These are phyloP conservation scores for Dalechampia spathulata DNA, from an alignment of 441 rosid genomes.

Conservation along the genomic window DNA sequence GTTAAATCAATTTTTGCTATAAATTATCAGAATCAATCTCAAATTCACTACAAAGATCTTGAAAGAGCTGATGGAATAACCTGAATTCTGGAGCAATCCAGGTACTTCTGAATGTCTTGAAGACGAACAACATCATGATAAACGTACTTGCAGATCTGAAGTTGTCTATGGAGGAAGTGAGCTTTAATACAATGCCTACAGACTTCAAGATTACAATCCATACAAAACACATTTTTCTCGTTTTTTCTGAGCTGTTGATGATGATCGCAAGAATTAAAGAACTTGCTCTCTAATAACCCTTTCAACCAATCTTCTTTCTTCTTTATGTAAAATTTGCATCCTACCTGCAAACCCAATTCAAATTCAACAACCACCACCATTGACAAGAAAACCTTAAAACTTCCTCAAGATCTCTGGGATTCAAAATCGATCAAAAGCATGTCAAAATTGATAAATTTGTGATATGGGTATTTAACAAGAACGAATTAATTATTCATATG, in stretches of 20 bases:
- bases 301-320: conserved; percentile 47
- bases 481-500: too few relatives aligned
- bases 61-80: conserved; percentile 20
- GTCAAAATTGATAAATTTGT: too few relatives aligned
- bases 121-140: conserved; percentile 85
- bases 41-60: too few relatives aligned
- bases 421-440: too few relatives aligned
- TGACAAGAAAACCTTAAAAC: too few relatives aligned
- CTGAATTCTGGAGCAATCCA: conserved; percentile 89
- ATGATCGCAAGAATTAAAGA: conserved; percentile 49
- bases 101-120: conserved; percentile 60
- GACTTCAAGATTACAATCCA: conserved; percentile 53
- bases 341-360: conserved; percentile 26
- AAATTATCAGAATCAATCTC: too few relatives aligned
- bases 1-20: too few relatives aligned
- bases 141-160: conserved; percentile 93
- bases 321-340: conserved; percentile 32
- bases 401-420: too few relatives aligned
- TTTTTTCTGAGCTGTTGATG: conserved; percentile 62
- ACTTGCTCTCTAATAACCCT: conserved; percentile 36
- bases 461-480: too few relatives aligned
- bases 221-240: conserved; percentile 76
- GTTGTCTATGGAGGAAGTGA: conserved; percentile 49
- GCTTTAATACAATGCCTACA: conserved; percentile 61
- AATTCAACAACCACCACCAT: too few relatives aligned